These are phyloP conservation scores for Clitopilus hobsonii DNA, from an alignment of 768 basidiomycete genomes.

Conservation along the genomic window DNA sequence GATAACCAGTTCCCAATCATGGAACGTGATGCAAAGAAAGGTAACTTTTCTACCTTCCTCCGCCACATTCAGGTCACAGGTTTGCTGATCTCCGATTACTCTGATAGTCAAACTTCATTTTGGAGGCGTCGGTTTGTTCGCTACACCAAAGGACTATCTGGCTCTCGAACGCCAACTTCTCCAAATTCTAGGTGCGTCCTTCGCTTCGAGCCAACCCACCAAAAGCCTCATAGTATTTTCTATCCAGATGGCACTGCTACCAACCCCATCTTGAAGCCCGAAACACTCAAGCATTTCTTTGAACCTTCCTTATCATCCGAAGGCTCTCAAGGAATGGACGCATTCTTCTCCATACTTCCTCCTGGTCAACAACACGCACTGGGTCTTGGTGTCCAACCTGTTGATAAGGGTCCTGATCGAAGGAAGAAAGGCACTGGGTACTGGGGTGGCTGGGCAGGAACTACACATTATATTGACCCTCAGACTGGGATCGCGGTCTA, in stretches of 20 bases:
- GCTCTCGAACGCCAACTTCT: conserved; percentile 2
- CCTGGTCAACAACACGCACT: background rate
- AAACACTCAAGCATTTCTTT: conserved; percentile 9
- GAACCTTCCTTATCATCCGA: conserved; percentile 5
- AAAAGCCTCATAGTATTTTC: too few species aligned
- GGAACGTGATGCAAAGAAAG: conserved; percentile 12
- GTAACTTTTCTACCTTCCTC: conserved; percentile 1
- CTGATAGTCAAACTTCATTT: conserved; percentile 14
- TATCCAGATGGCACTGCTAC: conserved; percentile 6
- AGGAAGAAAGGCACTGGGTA: conserved; percentile 1
- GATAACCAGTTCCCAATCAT: conserved; percentile 8
- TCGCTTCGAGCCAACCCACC: background rate
- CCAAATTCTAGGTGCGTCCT: background rate
- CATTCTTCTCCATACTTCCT: background rate
- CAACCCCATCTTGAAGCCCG: conserved; percentile 9
- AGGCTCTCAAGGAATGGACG: background rate
- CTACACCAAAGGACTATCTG: conserved; percentile 16
- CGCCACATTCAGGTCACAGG: background rate
- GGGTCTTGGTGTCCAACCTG: background rate
- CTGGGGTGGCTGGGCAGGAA: conserved; percentile 1
- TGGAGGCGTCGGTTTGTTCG: conserved; percentile 11
- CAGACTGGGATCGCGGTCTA: background rate
- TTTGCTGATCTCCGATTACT: too few species aligned
- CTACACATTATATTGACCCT: background rate
- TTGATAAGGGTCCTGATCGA: background rate